phyloP scores from a whole-genome alignment of 495 filamentous ascomycete genomes.

The Podospora tetraspora region DNA sequence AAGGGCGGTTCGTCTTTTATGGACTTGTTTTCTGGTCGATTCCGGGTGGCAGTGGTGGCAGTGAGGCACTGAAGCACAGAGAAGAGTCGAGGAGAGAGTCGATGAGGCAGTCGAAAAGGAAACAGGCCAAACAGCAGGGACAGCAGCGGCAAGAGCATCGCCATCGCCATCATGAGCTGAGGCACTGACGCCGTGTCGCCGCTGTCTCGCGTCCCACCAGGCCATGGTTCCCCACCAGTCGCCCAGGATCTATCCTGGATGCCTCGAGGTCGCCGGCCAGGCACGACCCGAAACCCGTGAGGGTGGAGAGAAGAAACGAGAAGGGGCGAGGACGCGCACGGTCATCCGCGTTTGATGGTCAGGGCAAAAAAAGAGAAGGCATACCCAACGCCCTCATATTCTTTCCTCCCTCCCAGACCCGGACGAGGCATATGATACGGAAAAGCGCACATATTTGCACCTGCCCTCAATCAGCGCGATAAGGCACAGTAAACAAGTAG shows the following conservation, averaged over 20 bases:
- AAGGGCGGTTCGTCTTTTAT: constrained; percentile 16
- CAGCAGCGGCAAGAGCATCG: neutral
- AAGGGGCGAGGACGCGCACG: neutral
- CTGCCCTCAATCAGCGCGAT: neutral
- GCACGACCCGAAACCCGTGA: neutral
- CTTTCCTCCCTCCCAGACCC: neutral
- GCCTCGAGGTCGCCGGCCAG: neutral
- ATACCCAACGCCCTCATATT: neutral
- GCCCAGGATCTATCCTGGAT: constrained; percentile 8
- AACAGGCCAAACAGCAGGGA: neutral
- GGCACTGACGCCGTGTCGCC: constrained; percentile 9
- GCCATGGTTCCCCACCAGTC: constrained; percentile 19
- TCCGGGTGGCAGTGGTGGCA: neutral
- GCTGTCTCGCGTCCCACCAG: constrained; percentile 28
- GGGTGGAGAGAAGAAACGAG: neutral
- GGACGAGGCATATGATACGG: neutral
- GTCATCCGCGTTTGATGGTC: neutral
- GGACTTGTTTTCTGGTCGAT: neutral
- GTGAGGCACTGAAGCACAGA: neutral
- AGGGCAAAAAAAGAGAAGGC: neutral
- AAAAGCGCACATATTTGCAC: neutral
- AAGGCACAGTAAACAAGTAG: neutral
- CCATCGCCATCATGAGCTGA: neutral
- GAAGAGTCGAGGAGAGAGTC: neutral
- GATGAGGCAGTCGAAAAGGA: neutral